Evolutionary conservation across 2,329 filamentous ascomycete genomes (phyloP).

Genomic region (Stagonosporopsis chrysanthemi): DNA sequence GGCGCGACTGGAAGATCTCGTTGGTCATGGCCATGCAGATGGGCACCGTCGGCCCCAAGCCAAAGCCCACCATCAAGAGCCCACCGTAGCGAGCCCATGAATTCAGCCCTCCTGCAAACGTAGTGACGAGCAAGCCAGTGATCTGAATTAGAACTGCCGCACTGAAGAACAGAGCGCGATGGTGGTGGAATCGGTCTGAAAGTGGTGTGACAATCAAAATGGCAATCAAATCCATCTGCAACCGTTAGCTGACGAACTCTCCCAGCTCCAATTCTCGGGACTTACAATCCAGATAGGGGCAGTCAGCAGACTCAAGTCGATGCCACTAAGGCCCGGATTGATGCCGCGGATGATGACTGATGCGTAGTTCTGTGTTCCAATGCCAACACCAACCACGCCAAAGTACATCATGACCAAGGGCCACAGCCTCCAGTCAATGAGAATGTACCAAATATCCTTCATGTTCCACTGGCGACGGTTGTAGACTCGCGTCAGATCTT

Average conservation of each 20-base stretch:
- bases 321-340: slow-evolving; percentile 73
- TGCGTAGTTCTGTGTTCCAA: slow-evolving; percentile 87
- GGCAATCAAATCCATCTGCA: slow-evolving; percentile 82
- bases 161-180: slow-evolving; percentile 83
- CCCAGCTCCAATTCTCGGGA: slow-evolving; percentile 23
- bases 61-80: slow-evolving; percentile 88
- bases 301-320: slow-evolving; percentile 82
- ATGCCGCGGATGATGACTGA: slow-evolving; percentile 86
- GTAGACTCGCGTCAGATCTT: slow-evolving; percentile 82
- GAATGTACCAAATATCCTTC: slow-evolving; percentile 72
- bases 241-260: slow-evolving; percentile 16
- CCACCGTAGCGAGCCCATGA: slow-evolving; percentile 88
- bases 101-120: slow-evolving; percentile 70
- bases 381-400: slow-evolving; percentile 90
- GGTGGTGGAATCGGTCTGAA: slow-evolving; percentile 83
- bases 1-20: slow-evolving; percentile 87
- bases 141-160: slow-evolving; percentile 80
- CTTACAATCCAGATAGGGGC: slow-evolving; percentile 91
- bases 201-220: slow-evolving; percentile 86
- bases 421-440: slow-evolving; percentile 89
- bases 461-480: slow-evolving; percentile 75
- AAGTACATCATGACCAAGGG: slow-evolving; percentile 91
- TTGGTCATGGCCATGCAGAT: slow-evolving; percentile 95
- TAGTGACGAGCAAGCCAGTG: slow-evolving; percentile 78
- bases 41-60: slow-evolving; percentile 87